A percentile compares a stretch with the other conserved stretches of the same genome.
These are phyloP conservation scores for Fomitopsis schrenkii DNA, from an alignment of 1,284 basidiomycete genomes.

Conservation along the genomic window DNA sequence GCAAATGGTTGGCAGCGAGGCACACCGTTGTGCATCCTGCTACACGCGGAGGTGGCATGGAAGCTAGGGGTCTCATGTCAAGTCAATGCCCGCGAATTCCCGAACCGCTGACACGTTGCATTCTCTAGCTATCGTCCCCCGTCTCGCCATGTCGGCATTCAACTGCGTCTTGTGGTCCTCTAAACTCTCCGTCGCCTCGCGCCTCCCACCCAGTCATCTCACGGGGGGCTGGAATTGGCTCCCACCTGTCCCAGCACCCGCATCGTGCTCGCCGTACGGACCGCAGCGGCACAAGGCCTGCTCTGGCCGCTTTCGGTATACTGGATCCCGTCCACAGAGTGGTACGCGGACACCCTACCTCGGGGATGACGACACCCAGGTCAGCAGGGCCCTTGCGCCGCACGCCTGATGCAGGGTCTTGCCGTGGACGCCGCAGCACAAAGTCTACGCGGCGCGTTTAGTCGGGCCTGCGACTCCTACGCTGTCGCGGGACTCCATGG, in stretches of 20 bases:
- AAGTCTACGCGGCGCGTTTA: too few species aligned
- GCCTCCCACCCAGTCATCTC: neutral
- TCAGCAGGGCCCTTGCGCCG: neutral
- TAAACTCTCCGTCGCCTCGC: neutral
- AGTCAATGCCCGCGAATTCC: neutral
- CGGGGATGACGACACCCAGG: neutral
- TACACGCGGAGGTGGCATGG: neutral
- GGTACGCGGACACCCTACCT: neutral
- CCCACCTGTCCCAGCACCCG: neutral
- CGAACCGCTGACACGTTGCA: conserved; percentile 1
- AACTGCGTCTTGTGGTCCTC: neutral
- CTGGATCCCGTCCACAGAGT: neutral
- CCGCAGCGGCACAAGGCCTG: neutral
- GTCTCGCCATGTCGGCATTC: neutral
- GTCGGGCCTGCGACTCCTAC: too few species aligned
- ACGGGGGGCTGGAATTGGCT: neutral
- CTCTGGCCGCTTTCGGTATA: neutral
- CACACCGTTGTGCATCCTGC: neutral
- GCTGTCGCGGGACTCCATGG: too few species aligned
- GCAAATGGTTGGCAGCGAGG: neutral
- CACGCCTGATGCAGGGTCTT: neutral
- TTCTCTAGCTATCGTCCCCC: neutral
- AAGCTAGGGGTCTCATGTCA: neutral
- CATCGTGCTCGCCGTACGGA: neutral
- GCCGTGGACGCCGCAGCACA: too few species aligned